These are phyloP conservation scores for Talaromyces sp. DNA, from an alignment of 2,329 filamentous ascomycete species.

Conservation along the genomic window DNA sequence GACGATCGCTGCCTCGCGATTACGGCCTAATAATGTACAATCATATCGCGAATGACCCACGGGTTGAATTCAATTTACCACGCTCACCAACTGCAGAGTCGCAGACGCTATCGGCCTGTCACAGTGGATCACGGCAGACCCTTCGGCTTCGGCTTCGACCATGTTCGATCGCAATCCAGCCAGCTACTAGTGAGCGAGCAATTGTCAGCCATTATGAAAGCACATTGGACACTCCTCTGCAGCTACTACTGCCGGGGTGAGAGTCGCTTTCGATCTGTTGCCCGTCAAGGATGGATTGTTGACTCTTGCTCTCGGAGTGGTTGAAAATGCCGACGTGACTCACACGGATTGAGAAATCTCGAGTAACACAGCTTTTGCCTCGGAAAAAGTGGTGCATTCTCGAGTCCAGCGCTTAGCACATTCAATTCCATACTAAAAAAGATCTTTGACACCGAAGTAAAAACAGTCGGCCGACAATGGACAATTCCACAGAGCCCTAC, in stretches of 20 bases:
- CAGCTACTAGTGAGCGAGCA: background rate
- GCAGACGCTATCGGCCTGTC: no score
- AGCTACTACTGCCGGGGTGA: background rate
- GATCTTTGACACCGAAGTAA: no score
- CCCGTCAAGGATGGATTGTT: background rate
- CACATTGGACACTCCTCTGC: background rate
- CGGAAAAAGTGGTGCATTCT: background rate
- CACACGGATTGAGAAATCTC: background rate
- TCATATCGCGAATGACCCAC: no score
- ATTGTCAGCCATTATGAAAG: background rate
- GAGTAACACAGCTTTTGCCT: background rate
- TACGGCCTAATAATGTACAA: no score
- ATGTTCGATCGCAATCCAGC: slow-evolving; percentile 6
- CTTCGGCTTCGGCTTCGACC: slow-evolving; percentile 1
- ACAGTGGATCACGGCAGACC: background rate
- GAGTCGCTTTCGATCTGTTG: background rate
- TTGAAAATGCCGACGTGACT: background rate
- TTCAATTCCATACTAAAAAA: background rate
- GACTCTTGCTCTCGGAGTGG: background rate
- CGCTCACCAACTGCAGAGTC: no score
- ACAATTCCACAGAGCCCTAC: slow-evolving; percentile 2
- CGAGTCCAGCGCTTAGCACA: background rate
- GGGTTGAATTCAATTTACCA: no score
- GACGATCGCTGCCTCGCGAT: no score
- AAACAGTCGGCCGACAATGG: background rate